phyloP scores from a whole-genome alignment of 495 filamentous ascomycete species.

The Evansstolkia leycettana region DNA sequence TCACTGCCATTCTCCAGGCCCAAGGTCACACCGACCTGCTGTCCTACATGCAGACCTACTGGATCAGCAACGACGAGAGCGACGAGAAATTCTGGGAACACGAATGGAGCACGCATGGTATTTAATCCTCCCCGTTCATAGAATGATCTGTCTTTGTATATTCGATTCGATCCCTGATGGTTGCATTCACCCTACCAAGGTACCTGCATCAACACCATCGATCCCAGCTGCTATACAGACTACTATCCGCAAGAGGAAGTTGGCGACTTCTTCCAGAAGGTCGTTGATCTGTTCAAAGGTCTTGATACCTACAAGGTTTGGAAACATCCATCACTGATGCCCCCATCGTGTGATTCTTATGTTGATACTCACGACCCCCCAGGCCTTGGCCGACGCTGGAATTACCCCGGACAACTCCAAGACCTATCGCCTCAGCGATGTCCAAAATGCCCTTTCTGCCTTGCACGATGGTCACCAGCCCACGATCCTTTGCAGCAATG shows the following conservation, averaged over 20 bases:
- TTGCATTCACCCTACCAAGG: conserved; percentile 5
- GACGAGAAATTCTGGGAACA: conserved; percentile 64
- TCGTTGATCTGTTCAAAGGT: conserved; percentile 45
- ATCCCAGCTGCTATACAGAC: conserved; percentile 57
- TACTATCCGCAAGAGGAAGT: conserved; percentile 51
- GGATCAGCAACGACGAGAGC: conserved; percentile 46
- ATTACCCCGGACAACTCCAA: conserved; percentile 48
- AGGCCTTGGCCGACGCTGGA: conserved; percentile 47
- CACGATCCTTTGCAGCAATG: conserved; percentile 47
- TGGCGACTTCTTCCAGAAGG: conserved; percentile 45
- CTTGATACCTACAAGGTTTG: conserved; percentile 47
- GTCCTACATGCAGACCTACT: conserved; percentile 60
- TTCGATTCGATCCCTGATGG: neutral
- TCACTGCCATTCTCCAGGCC: conserved; percentile 46
- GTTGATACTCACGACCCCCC: neutral
- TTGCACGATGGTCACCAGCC: conserved; percentile 46
- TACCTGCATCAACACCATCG: conserved; percentile 48
- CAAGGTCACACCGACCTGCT: conserved; percentile 47
- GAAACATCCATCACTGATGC: no score
- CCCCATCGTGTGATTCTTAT: no score
- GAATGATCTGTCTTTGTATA: no score
- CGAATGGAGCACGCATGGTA: conserved; percentile 70
- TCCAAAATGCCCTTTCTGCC: conserved; percentile 44
- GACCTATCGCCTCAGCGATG: conserved; percentile 50
- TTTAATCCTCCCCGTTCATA: no score